Conservation (phyloP, 2,329 filamentous ascomycete species). For the Calcarisporium arbuscula region DNA sequence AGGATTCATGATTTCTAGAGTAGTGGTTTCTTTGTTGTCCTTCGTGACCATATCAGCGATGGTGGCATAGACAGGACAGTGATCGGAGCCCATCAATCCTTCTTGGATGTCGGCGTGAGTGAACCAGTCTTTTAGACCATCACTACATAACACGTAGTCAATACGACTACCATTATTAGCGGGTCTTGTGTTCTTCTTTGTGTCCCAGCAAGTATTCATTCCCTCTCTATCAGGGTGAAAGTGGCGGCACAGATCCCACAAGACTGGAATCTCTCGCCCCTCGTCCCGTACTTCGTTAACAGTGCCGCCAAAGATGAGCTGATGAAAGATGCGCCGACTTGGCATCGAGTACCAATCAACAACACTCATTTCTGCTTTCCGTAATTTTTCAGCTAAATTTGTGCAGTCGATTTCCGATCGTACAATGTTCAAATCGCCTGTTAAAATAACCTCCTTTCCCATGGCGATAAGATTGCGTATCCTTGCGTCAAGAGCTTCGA, state of each 20-base stretch:
- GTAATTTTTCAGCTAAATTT: conserved; percentile 63
- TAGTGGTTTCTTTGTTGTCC: conserved; percentile 41
- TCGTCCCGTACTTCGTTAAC: conserved; percentile 62
- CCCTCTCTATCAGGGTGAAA: conserved; percentile 74
- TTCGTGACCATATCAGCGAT: conserved; percentile 57
- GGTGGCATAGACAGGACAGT: conserved; percentile 84
- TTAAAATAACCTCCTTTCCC: conserved; percentile 80
- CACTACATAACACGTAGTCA: conserved; percentile 84
- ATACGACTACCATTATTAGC: conserved; percentile 90
- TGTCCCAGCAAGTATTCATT: conserved; percentile 99
- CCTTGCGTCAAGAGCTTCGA: conserved; percentile 72
- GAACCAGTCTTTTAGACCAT: conserved; percentile 75
- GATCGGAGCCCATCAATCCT: conserved; percentile 88
- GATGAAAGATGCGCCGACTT: conserved; percentile 74
- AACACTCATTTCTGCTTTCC: conserved; percentile 60
- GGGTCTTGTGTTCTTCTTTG: conserved; percentile 88
- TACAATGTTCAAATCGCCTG: conserved; percentile 82
- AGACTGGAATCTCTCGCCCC: conserved; percentile 61
- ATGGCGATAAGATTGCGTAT: conserved; percentile 74
- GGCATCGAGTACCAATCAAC: conserved; percentile 69
- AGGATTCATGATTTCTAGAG: conserved; percentile 74
- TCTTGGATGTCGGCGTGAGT: conserved; percentile 81
- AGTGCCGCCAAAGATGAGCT: conserved; percentile 68
- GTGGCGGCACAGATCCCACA: conserved; percentile 78
- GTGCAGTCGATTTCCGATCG: conserved; percentile 68